phyloP scores from a whole-genome alignment of 2,329 filamentous ascomycete genomes.

The Neobulgaria alba region DNA sequence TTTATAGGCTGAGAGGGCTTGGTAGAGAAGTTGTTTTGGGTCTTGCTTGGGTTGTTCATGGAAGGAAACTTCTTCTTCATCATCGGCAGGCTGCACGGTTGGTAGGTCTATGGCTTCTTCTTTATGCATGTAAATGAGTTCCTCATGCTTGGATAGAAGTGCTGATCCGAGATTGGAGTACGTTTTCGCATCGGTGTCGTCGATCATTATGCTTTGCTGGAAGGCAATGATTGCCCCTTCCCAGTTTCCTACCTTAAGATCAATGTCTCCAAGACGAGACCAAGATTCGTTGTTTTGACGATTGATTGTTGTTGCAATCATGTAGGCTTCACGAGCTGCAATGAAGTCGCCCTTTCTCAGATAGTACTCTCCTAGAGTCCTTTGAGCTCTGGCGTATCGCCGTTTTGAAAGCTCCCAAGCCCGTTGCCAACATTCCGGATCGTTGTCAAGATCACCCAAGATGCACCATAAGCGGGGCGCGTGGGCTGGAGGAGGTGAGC shows the following conservation, averaged over 20 bases:
- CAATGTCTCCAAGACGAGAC: conserved; percentile 85
- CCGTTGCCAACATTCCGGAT: conserved; percentile 67
- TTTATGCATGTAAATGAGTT: conserved; percentile 34
- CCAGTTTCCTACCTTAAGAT: conserved; percentile 69
- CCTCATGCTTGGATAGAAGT: conserved; percentile 60
- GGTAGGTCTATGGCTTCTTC: conserved; percentile 1
- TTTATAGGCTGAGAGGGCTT: conserved; percentile 79
- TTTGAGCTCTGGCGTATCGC: conserved; percentile 79
- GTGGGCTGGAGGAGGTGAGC: conserved; percentile 65
- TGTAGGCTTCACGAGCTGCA: conserved; percentile 69
- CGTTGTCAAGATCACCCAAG: conserved; percentile 76
- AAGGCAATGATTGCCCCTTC: conserved; percentile 77
- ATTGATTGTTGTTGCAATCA: conserved; percentile 68
- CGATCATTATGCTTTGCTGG: conserved; percentile 70
- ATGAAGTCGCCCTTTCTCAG: conserved; percentile 56
- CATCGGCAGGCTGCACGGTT: neutral
- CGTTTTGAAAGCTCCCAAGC: conserved; percentile 80
- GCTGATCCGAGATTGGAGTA: conserved; percentile 93
- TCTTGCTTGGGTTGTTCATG: conserved; percentile 12
- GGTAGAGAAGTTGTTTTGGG: conserved; percentile 46
- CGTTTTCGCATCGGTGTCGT: conserved; percentile 81
- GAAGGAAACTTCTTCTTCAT: conserved; percentile 12
- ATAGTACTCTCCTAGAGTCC: conserved; percentile 74
- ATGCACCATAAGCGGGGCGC: conserved; percentile 89
- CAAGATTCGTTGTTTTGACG: conserved; percentile 75